Conservation (phyloP, 2,329 filamentous ascomycete genomes). For the Beauveria rudraprayagi region DNA sequence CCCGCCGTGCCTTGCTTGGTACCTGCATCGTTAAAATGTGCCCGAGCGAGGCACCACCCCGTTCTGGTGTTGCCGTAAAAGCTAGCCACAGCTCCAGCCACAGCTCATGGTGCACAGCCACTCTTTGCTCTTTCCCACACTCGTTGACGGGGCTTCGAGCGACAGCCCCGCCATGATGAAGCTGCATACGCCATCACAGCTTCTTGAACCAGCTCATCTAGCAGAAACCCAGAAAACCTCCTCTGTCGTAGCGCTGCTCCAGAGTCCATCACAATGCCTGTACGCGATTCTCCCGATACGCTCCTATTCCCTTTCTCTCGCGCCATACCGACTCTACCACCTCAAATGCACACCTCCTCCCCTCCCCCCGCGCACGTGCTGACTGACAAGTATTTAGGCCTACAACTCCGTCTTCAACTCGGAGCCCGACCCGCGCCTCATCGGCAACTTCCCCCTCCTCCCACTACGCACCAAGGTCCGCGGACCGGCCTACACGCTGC, state of each 20-base stretch:
- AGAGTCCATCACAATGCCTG: conserved; percentile 17
- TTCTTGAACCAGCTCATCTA: not conserved
- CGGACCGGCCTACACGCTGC: conserved; percentile 86
- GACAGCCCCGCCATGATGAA: conserved; percentile 9
- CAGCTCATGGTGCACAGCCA: not conserved
- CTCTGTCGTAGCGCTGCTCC: conserved; percentile 6
- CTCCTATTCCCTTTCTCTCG: too few species aligned
- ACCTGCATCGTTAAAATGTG: not conserved
- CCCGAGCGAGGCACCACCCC: not conserved
- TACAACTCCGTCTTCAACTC: conserved; percentile 96
- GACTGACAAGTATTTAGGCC: conserved; percentile 47
- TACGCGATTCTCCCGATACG: conserved; percentile 3
- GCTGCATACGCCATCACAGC: conserved; percentile 9
- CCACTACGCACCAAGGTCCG: conserved; percentile 91
- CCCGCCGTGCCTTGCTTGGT: too few species aligned
- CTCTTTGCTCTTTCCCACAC: not conserved
- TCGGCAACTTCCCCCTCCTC: conserved; percentile 90
- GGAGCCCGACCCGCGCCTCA: conserved; percentile 58
- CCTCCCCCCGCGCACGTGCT: not conserved
- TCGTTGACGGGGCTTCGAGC: conserved; percentile 1
- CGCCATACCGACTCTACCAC: not conserved
- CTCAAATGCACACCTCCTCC: not conserved
- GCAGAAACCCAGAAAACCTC: not conserved
- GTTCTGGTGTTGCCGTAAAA: not conserved
- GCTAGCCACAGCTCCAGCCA: not conserved